phyloP scores from a whole-genome alignment of 805 yeast genomes.

The Barnettozyma botsteinii region DNA sequence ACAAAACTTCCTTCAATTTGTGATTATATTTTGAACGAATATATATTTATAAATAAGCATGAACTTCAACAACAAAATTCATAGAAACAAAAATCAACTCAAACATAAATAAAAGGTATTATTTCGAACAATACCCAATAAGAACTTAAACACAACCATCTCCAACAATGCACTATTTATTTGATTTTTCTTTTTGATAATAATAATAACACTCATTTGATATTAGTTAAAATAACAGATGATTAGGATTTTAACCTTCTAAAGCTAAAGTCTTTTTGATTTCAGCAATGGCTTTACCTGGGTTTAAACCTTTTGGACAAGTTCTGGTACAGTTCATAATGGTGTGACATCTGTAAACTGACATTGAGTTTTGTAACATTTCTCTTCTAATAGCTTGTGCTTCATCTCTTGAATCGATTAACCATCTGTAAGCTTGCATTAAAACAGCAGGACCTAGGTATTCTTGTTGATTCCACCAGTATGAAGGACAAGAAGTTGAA shows the following conservation, averaged over 20 bases:
- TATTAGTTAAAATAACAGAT: neutral
- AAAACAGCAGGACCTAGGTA: conserved; percentile 97
- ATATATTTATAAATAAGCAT: conserved; percentile 3
- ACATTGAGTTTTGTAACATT: conserved; percentile 94
- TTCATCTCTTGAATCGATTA: conserved; percentile 94
- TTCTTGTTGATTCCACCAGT: conserved; percentile 99
- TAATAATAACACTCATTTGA: neutral
- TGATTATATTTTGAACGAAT: conserved; percentile 1
- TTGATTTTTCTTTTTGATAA: neutral
- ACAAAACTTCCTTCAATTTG: no score
- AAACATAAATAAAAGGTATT: conserved; percentile 3
- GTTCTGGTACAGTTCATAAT: conserved; percentile 98
- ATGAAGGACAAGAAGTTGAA: conserved; percentile 97
- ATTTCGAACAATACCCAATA: conserved; percentile 2
- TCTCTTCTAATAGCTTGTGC: conserved; percentile 76
- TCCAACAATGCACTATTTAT: neutral
- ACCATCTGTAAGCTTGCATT: conserved; percentile 99
- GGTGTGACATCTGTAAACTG: conserved; percentile 97
- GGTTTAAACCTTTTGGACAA: conserved; percentile 98
- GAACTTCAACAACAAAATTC: neutral
- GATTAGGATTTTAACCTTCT: neutral
- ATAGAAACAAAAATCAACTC: neutral
- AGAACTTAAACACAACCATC: conserved; percentile 2
- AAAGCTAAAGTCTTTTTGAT: conserved; percentile 86
- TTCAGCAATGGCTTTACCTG: conserved; percentile 95